Conservation (phyloP, 306 rosid species). For the Trifolium dubium region DNA sequence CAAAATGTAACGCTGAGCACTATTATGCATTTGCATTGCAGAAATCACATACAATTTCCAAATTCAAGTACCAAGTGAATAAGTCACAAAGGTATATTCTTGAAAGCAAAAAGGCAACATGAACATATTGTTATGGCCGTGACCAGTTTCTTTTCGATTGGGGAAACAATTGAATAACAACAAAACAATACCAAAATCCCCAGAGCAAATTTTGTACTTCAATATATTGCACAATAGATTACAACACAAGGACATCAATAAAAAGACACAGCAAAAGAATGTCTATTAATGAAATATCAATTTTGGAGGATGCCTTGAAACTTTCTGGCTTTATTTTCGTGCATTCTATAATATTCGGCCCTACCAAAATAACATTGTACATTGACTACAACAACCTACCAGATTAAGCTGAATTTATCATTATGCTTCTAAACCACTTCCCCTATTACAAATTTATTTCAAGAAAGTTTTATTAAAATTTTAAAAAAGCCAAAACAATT, state of each 20-base stretch:
- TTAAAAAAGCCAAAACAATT: too few species aligned
- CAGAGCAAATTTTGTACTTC: background rate
- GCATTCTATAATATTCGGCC: background rate
- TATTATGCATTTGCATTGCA: conserved; percentile 24
- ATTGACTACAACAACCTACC: conserved; percentile 1
- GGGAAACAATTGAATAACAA: conserved; percentile 16
- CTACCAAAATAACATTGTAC: conserved; percentile 24
- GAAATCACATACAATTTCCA: conserved; percentile 10
- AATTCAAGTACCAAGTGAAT: conserved; percentile 2
- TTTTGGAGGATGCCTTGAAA: background rate
- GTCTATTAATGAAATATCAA: background rate
- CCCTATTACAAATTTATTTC: background rate
- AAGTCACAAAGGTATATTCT: background rate
- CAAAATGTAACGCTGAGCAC: background rate
- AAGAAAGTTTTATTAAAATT: too few species aligned
- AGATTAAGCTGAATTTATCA: background rate
- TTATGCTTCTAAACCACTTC: background rate
- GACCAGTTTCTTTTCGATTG: background rate
- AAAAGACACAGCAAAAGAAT: conserved; percentile 6
- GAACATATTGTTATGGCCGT: background rate
- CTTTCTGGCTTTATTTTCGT: background rate
- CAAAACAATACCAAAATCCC: background rate
- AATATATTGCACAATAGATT: conserved; percentile 8
- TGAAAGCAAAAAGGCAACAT: background rate
- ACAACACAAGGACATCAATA: background rate